These are phyloP conservation scores for Ceratocystis smalleyi DNA, from an alignment of 2,329 filamentous ascomycete genomes.

Conservation along the genomic window DNA sequence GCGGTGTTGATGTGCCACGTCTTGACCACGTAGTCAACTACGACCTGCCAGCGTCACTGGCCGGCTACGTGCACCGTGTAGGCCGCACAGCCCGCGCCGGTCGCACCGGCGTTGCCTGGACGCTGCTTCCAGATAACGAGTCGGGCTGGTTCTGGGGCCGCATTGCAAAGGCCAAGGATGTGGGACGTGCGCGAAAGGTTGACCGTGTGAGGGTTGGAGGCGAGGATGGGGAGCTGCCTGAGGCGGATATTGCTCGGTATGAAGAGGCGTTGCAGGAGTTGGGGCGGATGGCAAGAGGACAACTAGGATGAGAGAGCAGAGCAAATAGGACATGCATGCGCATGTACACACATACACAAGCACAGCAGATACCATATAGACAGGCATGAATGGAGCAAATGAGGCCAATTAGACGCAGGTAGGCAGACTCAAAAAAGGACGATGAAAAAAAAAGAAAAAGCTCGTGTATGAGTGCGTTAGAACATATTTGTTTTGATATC, in stretches of 20 bases:
- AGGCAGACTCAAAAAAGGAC: neutral
- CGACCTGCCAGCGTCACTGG: conserved; percentile 67
- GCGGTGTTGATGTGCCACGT: conserved; percentile 68
- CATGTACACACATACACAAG: no score
- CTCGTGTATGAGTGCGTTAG: neutral
- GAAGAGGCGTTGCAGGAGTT: conserved; percentile 45
- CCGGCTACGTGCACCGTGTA: conserved; percentile 79
- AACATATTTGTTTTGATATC: neutral
- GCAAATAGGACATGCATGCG: no score
- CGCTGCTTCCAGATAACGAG: conserved; percentile 65
- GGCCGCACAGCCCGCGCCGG: conserved; percentile 80
- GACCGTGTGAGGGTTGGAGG: conserved; percentile 30
- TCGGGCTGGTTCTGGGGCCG: conserved; percentile 85
- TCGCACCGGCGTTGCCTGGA: conserved; percentile 64
- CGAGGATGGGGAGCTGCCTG: conserved; percentile 28
- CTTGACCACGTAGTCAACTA: conserved; percentile 86
- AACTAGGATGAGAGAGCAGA: neutral
- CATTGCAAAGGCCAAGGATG: conserved; percentile 45
- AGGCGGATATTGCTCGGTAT: conserved; percentile 33
- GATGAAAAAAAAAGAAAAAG: neutral
- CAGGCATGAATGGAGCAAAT: neutral
- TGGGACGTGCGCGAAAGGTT: conserved; percentile 31
- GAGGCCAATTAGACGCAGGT: neutral
- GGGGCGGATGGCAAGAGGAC: conserved; percentile 38
- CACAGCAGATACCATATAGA: neutral